Percentiles rank a stretch among this genome's conserved stretches.
Evolutionary conservation across 352 stramenopile species (phyloP).

Genomic region (Blastocystis sp.): DNA sequence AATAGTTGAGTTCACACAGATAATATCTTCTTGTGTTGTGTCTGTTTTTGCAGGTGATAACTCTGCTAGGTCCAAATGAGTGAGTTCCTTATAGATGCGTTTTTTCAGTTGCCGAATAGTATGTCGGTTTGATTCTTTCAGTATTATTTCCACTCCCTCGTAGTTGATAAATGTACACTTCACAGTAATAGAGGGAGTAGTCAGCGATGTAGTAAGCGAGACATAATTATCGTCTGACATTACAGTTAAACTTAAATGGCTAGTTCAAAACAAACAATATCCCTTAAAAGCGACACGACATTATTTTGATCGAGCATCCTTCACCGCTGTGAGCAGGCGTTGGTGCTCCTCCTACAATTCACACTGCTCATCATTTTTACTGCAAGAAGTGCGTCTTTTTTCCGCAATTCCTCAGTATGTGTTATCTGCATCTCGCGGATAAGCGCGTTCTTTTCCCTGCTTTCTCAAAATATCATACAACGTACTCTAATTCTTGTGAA

Average conservation of each 20-base stretch:
- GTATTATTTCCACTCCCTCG: background rate
- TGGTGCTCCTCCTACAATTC: background rate
- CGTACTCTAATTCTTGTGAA: background rate
- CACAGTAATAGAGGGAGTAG: background rate
- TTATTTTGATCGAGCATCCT: background rate
- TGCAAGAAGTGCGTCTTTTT: background rate
- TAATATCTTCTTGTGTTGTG: background rate
- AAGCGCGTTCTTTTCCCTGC: conserved; percentile 7
- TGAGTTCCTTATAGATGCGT: background rate
- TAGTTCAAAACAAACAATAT: background rate
- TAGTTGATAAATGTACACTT: background rate
- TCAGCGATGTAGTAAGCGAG: background rate
- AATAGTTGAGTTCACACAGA: background rate
- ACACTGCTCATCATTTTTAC: background rate
- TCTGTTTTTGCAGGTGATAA: background rate
- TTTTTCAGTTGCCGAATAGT: conserved; percentile 18
- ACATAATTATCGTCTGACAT: conserved; percentile 7
- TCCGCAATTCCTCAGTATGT: background rate
- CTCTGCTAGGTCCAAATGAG: background rate
- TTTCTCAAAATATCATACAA: background rate
- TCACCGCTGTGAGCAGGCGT: background rate
- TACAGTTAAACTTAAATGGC: background rate
- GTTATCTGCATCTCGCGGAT: background rate
- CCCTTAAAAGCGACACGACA: background rate
- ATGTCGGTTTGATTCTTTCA: background rate